Percentiles rank a stretch among this genome's conserved stretches.
Conservation (phyloP, 495 filamentous ascomycete genomes). For the Lepidopterella palustris region DNA sequence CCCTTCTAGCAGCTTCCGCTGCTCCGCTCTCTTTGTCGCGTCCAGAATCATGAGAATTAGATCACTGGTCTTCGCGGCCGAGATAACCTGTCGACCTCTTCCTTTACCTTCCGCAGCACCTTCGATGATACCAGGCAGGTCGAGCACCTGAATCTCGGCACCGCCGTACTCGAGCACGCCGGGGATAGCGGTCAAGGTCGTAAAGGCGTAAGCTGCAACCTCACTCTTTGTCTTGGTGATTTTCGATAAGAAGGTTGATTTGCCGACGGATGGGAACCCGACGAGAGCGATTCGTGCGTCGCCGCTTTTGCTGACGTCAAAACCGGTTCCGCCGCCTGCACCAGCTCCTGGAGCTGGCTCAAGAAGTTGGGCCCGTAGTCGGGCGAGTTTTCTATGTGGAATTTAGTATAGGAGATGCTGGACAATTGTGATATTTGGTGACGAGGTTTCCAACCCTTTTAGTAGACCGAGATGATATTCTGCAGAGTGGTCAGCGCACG, state of each 20-base stretch:
- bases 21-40: constrained; percentile 94
- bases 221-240: constrained; percentile 98
- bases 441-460: constrained; percentile 62
- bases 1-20: constrained; percentile 79
- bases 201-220: constrained; percentile 95
- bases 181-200: constrained; percentile 94
- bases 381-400: constrained; percentile 76
- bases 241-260: constrained; percentile 97
- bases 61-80: constrained; percentile 97
- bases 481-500: constrained; percentile 38
- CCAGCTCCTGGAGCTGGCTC: constrained; percentile 81
- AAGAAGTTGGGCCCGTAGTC: constrained; percentile 88
- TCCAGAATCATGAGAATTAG: constrained; percentile 95
- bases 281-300: constrained; percentile 97
- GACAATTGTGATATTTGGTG: not conserved
- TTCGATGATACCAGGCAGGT: constrained; percentile 98
- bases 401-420: constrained; percentile 4
- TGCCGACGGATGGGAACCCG: constrained; percentile 96
- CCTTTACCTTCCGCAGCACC: constrained; percentile 96
- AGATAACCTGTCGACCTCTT: constrained; percentile 92
- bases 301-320: constrained; percentile 95
- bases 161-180: constrained; percentile 98
- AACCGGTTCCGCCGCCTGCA: constrained; percentile 65
- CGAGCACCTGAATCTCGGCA: constrained; percentile 95
- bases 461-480: constrained; percentile 98